These are phyloP conservation scores for Cocos nucifera DNA, from an alignment of 176 grass and related monocot species.

Conservation along the genomic window DNA sequence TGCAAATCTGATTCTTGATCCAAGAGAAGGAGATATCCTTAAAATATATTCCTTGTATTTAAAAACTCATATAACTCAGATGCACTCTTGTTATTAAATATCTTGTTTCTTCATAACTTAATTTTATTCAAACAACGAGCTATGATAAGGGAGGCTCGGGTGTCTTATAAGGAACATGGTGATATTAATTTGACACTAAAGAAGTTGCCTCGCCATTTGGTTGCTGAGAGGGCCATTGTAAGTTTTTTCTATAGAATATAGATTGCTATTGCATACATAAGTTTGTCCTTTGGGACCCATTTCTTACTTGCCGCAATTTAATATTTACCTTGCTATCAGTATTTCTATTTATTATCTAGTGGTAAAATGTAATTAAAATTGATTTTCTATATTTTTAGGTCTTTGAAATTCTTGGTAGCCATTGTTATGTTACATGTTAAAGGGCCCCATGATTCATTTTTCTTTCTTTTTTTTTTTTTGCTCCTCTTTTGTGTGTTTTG, in stretches of 20 bases:
- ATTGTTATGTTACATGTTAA: too few relatives aligned
- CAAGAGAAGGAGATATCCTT: slow-evolving; percentile 99
- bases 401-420: too few relatives aligned
- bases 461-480: too few relatives aligned
- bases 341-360: too few relatives aligned
- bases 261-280: too few relatives aligned
- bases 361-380: too few relatives aligned
- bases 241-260: slow-evolving; percentile 17
- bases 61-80: slow-evolving; percentile 17
- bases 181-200: slow-evolving; percentile 69
- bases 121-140: slow-evolving; percentile 47
- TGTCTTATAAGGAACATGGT: slow-evolving; percentile 75
- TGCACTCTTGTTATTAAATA: neutral
- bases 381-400: too few relatives aligned
- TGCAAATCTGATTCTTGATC: slow-evolving; percentile 86
- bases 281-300: too few relatives aligned
- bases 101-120: slow-evolving; percentile 52
- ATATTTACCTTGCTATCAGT: too few relatives aligned
- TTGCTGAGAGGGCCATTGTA: slow-evolving; percentile 93
- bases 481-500: too few relatives aligned
- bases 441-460: too few relatives aligned
- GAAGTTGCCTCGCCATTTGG: slow-evolving; percentile 69
- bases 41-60: slow-evolving; percentile 21
- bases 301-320: too few relatives aligned
- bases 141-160: slow-evolving; percentile 66